Evolutionary conservation across 75 land plant species (phyloP), one percentile per base, ranked within the genome.

Genomic region (Cupressus sempervirens): DNA sequence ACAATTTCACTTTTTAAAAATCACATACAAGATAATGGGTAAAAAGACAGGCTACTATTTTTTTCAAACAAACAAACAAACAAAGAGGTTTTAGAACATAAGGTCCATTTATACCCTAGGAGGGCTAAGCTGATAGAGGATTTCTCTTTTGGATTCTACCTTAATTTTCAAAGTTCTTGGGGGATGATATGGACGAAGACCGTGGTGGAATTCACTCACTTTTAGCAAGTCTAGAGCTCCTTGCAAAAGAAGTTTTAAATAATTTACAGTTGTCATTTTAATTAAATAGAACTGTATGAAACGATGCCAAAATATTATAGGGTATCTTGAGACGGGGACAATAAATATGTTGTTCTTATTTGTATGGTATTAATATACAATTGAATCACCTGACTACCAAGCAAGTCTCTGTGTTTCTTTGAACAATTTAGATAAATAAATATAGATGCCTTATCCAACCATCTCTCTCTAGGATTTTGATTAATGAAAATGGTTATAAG

Each of bases 101-200:
- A 23, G 2, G 41, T 43, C 43, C 48, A 26, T 77, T 41, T 77
- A n/a, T n/a, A 77, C 80, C 80, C 43, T 48, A 26, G 80, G 80
- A 20, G 80, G 80, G 80, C 80, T 77, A 29, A 77, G 80, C 45
- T 38, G 40, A 38, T 38, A 38, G 40, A 38, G 40, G 40, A 38
- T 38, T 38, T 38, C 40, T 38, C 40, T 40, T 77, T 77, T 29
- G 12, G 26, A 26, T 23, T 77, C 80, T 41, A 29, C 23, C 1
- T 11, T 40, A 18, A 77, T 23, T 43, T 40, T 77, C 20, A 26
- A 40, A 26, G 10, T 41, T 40, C 48, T 77, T 23, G 80, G 80
- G 12, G 80, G 80, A 40, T 77, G 80, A 2, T 77, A 48, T 77
- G 80, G 45, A 40, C 80, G 48, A 43, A 77, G 80, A 43, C 80